phyloP scores from a whole-genome alignment of 306 rosid genomes.

The Citrullus colocynthis region DNA sequence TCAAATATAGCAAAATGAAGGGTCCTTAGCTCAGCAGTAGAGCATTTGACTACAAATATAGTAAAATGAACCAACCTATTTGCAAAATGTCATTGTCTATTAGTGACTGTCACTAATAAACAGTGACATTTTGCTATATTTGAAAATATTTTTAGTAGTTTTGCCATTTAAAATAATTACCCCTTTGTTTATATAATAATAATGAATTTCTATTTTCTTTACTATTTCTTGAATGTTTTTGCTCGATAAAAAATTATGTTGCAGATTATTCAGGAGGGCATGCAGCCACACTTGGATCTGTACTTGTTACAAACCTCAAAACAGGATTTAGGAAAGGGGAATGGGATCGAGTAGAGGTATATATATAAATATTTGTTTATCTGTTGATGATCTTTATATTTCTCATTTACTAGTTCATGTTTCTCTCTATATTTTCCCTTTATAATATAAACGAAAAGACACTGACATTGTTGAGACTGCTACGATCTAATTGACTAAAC shows the following conservation, averaged over 20 bases:
- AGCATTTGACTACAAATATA: too few relatives aligned
- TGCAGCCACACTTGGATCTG: slow-evolving; percentile 87
- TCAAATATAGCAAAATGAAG: too few relatives aligned
- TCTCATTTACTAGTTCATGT: neutral
- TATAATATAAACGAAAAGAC: neutral
- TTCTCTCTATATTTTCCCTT: neutral
- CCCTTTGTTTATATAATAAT: slow-evolving; percentile 8
- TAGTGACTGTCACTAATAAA: too few relatives aligned
- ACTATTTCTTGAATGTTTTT: neutral
- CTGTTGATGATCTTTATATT: neutral
- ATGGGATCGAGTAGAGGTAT: slow-evolving; percentile 81
- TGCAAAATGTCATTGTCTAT: too few relatives aligned
- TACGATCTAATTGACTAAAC: neutral
- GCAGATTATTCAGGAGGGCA: slow-evolving; percentile 78
- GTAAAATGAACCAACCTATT: too few relatives aligned
- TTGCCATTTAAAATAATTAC: too few relatives aligned
- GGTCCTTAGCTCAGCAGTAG: too few relatives aligned
- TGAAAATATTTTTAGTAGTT: too few relatives aligned
- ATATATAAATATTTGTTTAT: neutral
- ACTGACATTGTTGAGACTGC: neutral
- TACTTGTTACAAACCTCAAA: slow-evolving; percentile 77
- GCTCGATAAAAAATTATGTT: slow-evolving; percentile 2
- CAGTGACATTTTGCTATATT: too few relatives aligned
- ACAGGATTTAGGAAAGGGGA: slow-evolving; percentile 85
- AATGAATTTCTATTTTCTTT: neutral